Base-by-base conservation (phyloP, 78 protist genomes). In the Diacronema lutheri region DNA sequence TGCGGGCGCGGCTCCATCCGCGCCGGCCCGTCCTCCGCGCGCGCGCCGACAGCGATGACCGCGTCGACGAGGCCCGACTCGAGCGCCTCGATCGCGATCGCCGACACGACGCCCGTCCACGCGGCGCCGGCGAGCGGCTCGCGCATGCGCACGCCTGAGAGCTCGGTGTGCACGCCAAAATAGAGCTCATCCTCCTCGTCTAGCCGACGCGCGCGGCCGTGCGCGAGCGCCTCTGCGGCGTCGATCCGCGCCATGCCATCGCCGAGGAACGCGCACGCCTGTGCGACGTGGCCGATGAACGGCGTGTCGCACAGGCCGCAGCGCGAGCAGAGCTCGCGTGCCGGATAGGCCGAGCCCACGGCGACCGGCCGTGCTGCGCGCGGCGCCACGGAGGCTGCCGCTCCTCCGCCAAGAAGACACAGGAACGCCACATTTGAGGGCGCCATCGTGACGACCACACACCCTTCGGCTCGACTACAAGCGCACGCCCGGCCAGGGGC, bases 41-140 rank as follows among this genome's bases (percentile, higher is more conserved):
- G 56, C 46, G 46, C 62, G 62, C n/a, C 62, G 62, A 21, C n/a
- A 2, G n/a, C 79, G 26, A 79, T 19, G 44, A 81, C 85, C 31
- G 76, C 85, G 31, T 81, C 85, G 1, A 61, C 85, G n/a, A 19
- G 14, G 46, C 76, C 74, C 19, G 35, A 29, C 74, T 62, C 85
- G 35, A 81, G 85, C 85, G 23, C 25, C 9, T 11, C 46, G 31
- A 46, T 16, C 0, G 85, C 85, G 31, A 81, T 66, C 23, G 62
- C 31, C 2, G 85, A 44, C 29, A 66, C 61, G 35, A 81, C 35
- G 33, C 85, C 85, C 2, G 71, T 61, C 85, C 85, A 81, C 41
- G 62, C 73, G 26, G 85, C 85, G 20, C 62, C 62, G 14, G n/a
- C 56, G 5, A 77, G 1, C 23, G 29, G 44, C 26, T 19, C 19